phyloP scores from a whole-genome alignment of 495 filamentous ascomycete genomes.

The Thozetella sp. region DNA sequence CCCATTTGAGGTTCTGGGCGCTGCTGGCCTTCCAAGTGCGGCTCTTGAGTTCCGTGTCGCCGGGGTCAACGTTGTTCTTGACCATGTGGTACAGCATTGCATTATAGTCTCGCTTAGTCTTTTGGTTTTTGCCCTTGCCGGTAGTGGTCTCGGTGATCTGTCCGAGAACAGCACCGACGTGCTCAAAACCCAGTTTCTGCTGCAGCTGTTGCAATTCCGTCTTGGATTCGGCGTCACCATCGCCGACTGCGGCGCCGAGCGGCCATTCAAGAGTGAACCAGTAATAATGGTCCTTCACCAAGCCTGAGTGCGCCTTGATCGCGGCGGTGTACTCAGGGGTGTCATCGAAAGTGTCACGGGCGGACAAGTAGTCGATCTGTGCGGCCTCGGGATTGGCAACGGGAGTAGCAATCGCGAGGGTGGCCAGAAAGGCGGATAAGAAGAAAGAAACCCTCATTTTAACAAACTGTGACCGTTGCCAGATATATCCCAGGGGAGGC shows the following conservation, averaged over 20 bases:
- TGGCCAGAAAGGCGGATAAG: slow-evolving; percentile 15
- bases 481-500: too few relatives aligned
- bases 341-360: too few relatives aligned
- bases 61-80: slow-evolving; percentile 8
- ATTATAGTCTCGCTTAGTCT: slow-evolving; percentile 13
- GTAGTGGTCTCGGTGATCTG: slow-evolving; percentile 14
- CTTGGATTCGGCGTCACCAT: slow-evolving; percentile 7
- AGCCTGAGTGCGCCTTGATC: slow-evolving; percentile 1
- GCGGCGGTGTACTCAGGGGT: slow-evolving; percentile 9
- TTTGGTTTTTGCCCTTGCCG: slow-evolving; percentile 12
- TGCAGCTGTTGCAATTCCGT: slow-evolving; percentile 11
- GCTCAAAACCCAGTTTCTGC: slow-evolving; percentile 16
- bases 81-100: slow-evolving; percentile 13
- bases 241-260: neutral
- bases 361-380: too few relatives aligned
- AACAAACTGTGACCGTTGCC: neutral
- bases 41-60: too few relatives aligned
- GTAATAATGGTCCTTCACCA: slow-evolving; percentile 14
- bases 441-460: slow-evolving; percentile 15
- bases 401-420: slow-evolving; percentile 15
- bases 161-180: slow-evolving; percentile 18
- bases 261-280: slow-evolving; percentile 10
- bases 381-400: too few relatives aligned
- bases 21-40: too few relatives aligned
- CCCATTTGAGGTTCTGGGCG: too few relatives aligned